Percentiles rank a stretch among this genome's conserved stretches.
Evolutionary conservation across 192 early-diverging fungal genomes (phyloP).

Genomic region (Coemansia umbellata): DNA sequence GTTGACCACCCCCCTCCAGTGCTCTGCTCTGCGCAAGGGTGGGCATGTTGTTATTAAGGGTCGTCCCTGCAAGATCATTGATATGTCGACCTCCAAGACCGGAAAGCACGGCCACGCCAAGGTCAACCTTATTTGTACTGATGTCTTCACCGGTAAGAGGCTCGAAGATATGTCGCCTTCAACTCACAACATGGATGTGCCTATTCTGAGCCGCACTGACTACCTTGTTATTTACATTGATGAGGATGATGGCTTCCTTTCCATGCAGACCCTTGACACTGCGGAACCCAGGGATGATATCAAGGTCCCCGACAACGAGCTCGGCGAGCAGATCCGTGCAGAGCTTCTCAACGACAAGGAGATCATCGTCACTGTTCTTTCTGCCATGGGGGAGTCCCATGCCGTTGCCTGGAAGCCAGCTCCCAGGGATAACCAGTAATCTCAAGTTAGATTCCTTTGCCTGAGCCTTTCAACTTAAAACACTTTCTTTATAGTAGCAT

Average conservation of each 20-base stretch:
- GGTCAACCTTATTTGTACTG: conserved; percentile 90
- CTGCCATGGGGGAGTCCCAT: conserved; percentile 92
- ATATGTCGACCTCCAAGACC: conserved; percentile 99
- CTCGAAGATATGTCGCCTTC: conserved; percentile 99
- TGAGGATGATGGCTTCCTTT: conserved; percentile 88
- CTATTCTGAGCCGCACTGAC: conserved; percentile 85
- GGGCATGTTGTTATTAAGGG: conserved; percentile 98
- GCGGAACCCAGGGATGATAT: conserved; percentile 94
- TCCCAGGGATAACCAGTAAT: conserved; percentile 2
- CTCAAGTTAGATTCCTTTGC: neutral
- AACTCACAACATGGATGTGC: conserved; percentile 99
- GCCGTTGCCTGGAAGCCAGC: conserved; percentile 71
- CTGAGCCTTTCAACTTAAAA: neutral
- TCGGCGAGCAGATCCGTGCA: conserved; percentile 64
- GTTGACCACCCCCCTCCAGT: conserved; percentile 95
- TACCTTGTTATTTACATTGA: conserved; percentile 84
- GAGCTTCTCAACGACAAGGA: conserved; percentile 55
- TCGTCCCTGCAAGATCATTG: conserved; percentile 99
- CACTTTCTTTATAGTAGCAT: neutral
- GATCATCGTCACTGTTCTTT: conserved; percentile 77
- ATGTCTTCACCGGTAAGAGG: conserved; percentile 99
- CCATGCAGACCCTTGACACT: conserved; percentile 42
- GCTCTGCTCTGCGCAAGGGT: conserved; percentile 99
- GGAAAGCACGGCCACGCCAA: conserved; percentile 99
- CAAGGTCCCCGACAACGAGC: conserved; percentile 82